Conservation (phyloP, 768 basidiomycete species). For the Coprinopsis cinerea region DNA sequence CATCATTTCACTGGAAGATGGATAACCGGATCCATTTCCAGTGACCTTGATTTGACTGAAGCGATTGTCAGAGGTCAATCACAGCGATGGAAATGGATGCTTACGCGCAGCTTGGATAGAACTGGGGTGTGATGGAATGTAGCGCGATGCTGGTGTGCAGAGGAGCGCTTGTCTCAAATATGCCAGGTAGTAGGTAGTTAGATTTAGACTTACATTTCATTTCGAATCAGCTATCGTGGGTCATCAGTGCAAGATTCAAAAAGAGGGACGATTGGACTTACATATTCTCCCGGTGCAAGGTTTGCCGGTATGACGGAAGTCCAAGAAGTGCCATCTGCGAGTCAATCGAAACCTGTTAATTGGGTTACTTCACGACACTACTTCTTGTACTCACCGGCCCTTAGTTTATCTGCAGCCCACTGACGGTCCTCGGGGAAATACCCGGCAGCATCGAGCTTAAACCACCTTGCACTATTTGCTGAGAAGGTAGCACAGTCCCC, state of each 20-base stretch:
- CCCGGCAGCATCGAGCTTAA: conserved; percentile 43
- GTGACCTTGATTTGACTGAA: conserved; percentile 30
- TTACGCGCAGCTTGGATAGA: conserved; percentile 46
- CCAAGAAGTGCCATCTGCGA: conserved; percentile 33
- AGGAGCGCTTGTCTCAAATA: background rate
- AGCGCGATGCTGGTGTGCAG: conserved; percentile 33
- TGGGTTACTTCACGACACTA: conserved; percentile 1
- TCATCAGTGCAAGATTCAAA: background rate
- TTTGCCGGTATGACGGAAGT: conserved; percentile 36
- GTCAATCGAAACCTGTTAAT: conserved; percentile 6
- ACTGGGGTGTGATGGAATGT: conserved; percentile 38
- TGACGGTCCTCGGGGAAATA: conserved; percentile 30
- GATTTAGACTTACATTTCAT: conserved; percentile 37
- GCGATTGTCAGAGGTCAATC: conserved; percentile 1
- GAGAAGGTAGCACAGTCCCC: conserved; percentile 35
- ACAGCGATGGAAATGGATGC: conserved; percentile 15
- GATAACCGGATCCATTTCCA: conserved; percentile 30
- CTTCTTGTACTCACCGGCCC: conserved; percentile 27
- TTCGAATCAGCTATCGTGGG: conserved; percentile 33
- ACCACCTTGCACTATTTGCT: conserved; percentile 37
- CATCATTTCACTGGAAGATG: conserved; percentile 28
- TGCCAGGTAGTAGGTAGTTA: conserved; percentile 7
- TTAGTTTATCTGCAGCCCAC: conserved; percentile 40
- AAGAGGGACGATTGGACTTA: conserved; percentile 21
- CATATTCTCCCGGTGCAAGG: conserved; percentile 43